Evolutionary conservation across 768 basidiomycete species (phyloP).

Genomic region (Phaeolepiota aurea): DNA sequence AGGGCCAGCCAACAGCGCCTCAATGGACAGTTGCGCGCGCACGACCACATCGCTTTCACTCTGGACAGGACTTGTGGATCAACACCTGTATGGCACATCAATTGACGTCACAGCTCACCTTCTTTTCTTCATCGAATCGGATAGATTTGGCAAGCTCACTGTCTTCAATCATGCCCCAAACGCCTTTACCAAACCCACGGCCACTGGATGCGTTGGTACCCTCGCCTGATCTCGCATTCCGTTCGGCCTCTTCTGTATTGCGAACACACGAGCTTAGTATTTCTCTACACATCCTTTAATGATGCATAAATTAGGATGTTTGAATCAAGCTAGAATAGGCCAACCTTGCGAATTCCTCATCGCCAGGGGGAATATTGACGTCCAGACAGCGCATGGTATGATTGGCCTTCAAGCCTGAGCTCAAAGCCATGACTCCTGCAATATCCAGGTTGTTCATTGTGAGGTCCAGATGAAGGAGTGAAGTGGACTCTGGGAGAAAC

Average conservation of each 20-base stretch:
- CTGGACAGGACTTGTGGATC: slow-evolving; percentile 18
- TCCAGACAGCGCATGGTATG: slow-evolving; percentile 87
- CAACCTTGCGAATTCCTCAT: slow-evolving; percentile 70
- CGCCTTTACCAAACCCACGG: slow-evolving; percentile 54
- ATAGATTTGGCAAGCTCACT: slow-evolving; percentile 74
- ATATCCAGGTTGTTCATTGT: slow-evolving; percentile 78
- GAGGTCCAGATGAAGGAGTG: slow-evolving; percentile 85
- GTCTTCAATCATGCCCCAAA: slow-evolving; percentile 84
- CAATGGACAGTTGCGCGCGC: slow-evolving; percentile 36
- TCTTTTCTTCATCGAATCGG: slow-evolving; percentile 46
- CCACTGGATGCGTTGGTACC: slow-evolving; percentile 26
- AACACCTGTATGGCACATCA: neutral
- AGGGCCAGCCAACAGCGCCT: slow-evolving; percentile 33
- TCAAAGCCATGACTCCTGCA: slow-evolving; percentile 90
- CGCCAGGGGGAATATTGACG: slow-evolving; percentile 80
- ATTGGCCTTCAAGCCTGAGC: slow-evolving; percentile 78
- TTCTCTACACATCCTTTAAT: slow-evolving; percentile 74
- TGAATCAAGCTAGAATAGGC: too few relatives aligned
- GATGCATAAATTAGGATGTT: too few relatives aligned
- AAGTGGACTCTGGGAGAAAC: slow-evolving; percentile 86
- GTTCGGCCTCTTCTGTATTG: slow-evolving; percentile 86
- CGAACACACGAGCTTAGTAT: slow-evolving; percentile 87
- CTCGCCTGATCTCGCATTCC: slow-evolving; percentile 19
- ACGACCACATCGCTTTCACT: slow-evolving; percentile 36
- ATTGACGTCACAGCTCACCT: slow-evolving; percentile 22